Conservation (phyloP, 2,329 filamentous ascomycete species). For the Purpureocillium takamizusanense region DNA sequence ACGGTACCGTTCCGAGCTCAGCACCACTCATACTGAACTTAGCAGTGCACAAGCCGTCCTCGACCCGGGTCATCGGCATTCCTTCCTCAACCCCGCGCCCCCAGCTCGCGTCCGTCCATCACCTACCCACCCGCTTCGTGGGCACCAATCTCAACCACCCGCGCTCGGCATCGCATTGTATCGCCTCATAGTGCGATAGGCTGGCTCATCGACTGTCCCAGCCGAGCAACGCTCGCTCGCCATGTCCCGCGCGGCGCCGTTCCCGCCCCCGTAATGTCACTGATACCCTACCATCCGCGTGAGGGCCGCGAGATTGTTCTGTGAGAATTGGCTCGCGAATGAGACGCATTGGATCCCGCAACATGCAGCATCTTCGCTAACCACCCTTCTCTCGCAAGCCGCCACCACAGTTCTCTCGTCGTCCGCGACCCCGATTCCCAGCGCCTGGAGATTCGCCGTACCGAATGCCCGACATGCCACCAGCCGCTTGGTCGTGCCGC, state of each 20-base stretch:
- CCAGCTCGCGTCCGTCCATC: too few species aligned
- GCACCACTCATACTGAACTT: too few species aligned
- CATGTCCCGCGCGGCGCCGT: slow-evolving; percentile 7
- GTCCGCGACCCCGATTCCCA: slow-evolving; percentile 80
- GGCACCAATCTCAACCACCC: too few species aligned
- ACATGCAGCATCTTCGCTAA: neutral
- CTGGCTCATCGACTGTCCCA: neutral
- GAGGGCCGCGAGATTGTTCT: slow-evolving; percentile 73
- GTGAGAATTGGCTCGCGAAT: slow-evolving; percentile 41
- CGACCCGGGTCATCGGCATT: too few species aligned
- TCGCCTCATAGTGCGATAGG: too few species aligned
- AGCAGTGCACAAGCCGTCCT: too few species aligned
- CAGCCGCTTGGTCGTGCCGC: slow-evolving; percentile 48
- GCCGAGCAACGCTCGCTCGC: slow-evolving; percentile 1
- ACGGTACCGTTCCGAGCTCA: too few species aligned
- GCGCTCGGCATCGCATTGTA: too few species aligned
- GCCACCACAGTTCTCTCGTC: slow-evolving; percentile 86
- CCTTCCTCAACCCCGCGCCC: too few species aligned
- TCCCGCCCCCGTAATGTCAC: slow-evolving; percentile 39
- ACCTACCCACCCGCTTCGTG: too few species aligned
- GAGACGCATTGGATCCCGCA: too few species aligned
- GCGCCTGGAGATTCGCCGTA: slow-evolving; percentile 71
- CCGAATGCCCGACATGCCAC: slow-evolving; percentile 87
- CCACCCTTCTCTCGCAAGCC: slow-evolving; percentile 41
- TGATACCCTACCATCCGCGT: slow-evolving; percentile 66